These are phyloP conservation scores for Guillardia theta DNA, from an alignment of 78 protist species.

Conservation along the genomic window DNA sequence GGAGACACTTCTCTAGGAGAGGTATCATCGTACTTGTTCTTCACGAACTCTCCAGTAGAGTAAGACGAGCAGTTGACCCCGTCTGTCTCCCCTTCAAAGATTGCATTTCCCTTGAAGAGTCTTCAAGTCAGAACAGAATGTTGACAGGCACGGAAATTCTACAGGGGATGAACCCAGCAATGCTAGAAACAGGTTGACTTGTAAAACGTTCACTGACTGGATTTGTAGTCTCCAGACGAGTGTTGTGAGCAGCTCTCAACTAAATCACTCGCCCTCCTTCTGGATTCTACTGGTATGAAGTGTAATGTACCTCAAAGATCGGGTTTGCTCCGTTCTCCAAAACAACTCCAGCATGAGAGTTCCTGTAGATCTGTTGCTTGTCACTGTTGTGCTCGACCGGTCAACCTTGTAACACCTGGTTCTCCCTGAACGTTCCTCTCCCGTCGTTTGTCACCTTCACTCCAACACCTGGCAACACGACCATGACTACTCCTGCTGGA, in stretches of 20 bases:
- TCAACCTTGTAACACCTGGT: not conserved
- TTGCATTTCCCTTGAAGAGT: not conserved
- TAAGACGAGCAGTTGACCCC: not conserved
- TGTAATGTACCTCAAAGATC: not conserved
- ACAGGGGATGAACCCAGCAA: no score
- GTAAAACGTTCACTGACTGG: no score
- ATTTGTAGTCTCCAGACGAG: no score
- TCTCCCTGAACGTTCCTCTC: not conserved
- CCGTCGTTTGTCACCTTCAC: not conserved
- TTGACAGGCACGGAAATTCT: no score
- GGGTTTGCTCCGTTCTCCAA: not conserved
- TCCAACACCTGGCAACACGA: not conserved
- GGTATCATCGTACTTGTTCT: no score
- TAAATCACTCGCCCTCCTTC: no score
- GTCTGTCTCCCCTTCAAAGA: constrained; percentile 1
- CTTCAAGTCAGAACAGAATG: no score
- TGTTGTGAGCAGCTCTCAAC: no score
- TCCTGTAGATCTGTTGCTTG: not conserved
- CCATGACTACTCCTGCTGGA: not conserved
- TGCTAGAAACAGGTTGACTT: no score
- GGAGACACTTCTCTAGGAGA: no score
- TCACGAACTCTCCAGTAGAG: not conserved
- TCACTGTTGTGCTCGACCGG: not conserved
- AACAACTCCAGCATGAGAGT: not conserved
- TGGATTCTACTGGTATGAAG: no score